A percentile compares a stretch with the other conserved stretches of the same genome.
Conservation (phyloP, 768 basidiomycete species). For the Mycena maculata region DNA sequence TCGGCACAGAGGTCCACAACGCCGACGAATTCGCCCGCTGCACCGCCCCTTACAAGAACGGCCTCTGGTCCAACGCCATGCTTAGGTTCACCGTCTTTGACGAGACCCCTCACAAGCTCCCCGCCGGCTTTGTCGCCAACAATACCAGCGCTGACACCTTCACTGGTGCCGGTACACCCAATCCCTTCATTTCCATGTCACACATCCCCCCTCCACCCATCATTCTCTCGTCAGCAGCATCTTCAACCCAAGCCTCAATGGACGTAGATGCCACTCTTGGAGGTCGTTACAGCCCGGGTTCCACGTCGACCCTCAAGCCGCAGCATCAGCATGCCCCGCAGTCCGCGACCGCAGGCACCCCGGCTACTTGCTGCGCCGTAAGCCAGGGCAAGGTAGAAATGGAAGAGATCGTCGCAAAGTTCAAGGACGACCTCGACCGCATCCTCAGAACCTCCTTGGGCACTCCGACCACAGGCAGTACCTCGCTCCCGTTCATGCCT, state of each 20-base stretch:
- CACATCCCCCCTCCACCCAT: slow-evolving; percentile 50
- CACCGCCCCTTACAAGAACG: slow-evolving; percentile 61
- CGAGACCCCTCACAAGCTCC: slow-evolving; percentile 54
- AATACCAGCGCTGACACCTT: slow-evolving; percentile 23
- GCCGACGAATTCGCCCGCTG: slow-evolving; percentile 67
- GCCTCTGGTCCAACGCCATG: slow-evolving; percentile 67
- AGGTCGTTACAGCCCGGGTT: slow-evolving; percentile 24
- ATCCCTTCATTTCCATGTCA: slow-evolving; percentile 43
- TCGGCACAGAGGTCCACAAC: slow-evolving; percentile 69
- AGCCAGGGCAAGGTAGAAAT: slow-evolving; percentile 38
- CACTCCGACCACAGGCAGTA: slow-evolving; percentile 28
- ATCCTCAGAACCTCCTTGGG: slow-evolving; percentile 55
- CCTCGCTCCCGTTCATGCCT: slow-evolving; percentile 8
- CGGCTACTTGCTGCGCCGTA: slow-evolving; percentile 33
- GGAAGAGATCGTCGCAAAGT: slow-evolving; percentile 35
- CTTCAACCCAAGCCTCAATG: slow-evolving; percentile 38
- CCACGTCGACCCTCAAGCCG: slow-evolving; percentile 32
- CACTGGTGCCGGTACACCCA: slow-evolving; percentile 14
- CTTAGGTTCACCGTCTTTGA: slow-evolving; percentile 74
- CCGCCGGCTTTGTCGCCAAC: slow-evolving; percentile 33
- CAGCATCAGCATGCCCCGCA: slow-evolving; percentile 38
- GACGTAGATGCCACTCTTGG: slow-evolving; percentile 29
- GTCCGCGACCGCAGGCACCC: slow-evolving; percentile 27
- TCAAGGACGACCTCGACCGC: slow-evolving; percentile 52
- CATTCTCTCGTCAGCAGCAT: slow-evolving; percentile 45